Base-by-base conservation (phyloP, 1,284 basidiomycete species). In the Puccinia hordei region DNA sequence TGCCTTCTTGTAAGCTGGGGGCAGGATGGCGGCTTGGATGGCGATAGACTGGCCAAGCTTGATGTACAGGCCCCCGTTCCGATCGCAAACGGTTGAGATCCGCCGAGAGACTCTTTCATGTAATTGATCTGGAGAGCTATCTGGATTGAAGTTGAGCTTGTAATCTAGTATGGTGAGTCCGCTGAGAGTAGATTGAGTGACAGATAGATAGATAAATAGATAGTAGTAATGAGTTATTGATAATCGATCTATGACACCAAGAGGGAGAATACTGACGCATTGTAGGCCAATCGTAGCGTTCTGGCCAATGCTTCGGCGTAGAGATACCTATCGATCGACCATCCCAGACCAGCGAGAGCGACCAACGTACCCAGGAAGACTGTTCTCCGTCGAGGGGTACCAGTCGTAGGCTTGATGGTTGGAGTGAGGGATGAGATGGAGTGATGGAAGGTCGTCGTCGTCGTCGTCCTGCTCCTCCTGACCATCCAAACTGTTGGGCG, bases 21-120 rank as follows among this genome's bases (percentile, higher is more conserved):
- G 94, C 5, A 96, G 88, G 0, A 95, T 85, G 0, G 91, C 91
- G 0, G 93, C 91, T 86, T 95, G 95, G 17, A 92, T 90, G 10
- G 91, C 93, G 65, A 93, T 81, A 2, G 82, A 87, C 88, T 86
- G 85, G 87, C 92, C 93, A 49, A 95, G 91, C 86, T 96, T 96
- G 84, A 95, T 92, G 85, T 95, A 95, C 12, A 95, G 87, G 1
- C 94, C 94, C 61, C 92, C 91, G 85, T 95, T 95, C 27, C 88
- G 88, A 1, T 90, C 91, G 82, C 94, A 90, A 66, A 94, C 88
- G 85, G 90, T 87, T 82, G 90, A 91, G 65, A 96, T 87, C 69
- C 92, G 87, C n/a, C 90, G 87, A 0, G 93, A 93, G 13, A 94
- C 92, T 65, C 94, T 89, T 82, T 91, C 89, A 82, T 96, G 94